Conservation (phyloP, 495 filamentous ascomycete species). For the Neurospora hispaniola region DNA sequence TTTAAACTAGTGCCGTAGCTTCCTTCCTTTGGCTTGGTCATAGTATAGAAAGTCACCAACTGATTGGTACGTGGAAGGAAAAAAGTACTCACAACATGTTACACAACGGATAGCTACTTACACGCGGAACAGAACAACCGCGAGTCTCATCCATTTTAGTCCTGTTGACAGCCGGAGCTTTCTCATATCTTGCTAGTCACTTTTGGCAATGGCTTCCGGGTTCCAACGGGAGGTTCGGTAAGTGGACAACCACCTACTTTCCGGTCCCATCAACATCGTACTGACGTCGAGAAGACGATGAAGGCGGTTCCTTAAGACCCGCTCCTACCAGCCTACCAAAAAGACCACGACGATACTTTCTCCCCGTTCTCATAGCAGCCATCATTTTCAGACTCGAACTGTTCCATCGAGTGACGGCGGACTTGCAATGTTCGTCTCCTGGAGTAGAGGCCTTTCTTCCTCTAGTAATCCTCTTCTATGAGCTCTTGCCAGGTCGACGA, state of each 20-base stretch:
- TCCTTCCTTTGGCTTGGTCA: conserved; percentile 35
- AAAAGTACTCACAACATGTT: background rate
- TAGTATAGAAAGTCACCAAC: conserved; percentile 34
- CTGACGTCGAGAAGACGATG: conserved; percentile 22
- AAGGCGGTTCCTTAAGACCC: conserved; percentile 18
- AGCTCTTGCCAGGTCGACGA: conserved; percentile 26
- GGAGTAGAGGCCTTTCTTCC: conserved; percentile 36
- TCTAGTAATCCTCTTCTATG: conserved; percentile 26
- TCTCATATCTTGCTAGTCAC: conserved; percentile 29
- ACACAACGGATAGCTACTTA: conserved; percentile 2
- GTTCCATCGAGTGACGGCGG: conserved; percentile 24
- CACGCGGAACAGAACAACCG: conserved; percentile 26
- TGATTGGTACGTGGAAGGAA: conserved; percentile 23
- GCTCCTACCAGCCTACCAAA: conserved; percentile 26
- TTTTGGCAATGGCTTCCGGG: conserved; percentile 36
- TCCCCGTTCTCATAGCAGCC: conserved; percentile 28
- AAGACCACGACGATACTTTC: conserved; percentile 31
- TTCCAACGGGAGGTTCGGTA: conserved; percentile 35
- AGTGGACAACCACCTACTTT: background rate
- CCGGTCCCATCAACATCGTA: background rate
- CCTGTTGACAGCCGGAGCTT: conserved; percentile 23
- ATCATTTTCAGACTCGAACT: conserved; percentile 33
- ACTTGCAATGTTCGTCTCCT: conserved; percentile 29
- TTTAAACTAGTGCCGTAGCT: conserved; percentile 26
- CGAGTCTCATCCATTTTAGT: conserved; percentile 30